These are phyloP conservation scores for Alternaria sp. DNA, from an alignment of 2,329 filamentous ascomycete species.

Conservation along the genomic window DNA sequence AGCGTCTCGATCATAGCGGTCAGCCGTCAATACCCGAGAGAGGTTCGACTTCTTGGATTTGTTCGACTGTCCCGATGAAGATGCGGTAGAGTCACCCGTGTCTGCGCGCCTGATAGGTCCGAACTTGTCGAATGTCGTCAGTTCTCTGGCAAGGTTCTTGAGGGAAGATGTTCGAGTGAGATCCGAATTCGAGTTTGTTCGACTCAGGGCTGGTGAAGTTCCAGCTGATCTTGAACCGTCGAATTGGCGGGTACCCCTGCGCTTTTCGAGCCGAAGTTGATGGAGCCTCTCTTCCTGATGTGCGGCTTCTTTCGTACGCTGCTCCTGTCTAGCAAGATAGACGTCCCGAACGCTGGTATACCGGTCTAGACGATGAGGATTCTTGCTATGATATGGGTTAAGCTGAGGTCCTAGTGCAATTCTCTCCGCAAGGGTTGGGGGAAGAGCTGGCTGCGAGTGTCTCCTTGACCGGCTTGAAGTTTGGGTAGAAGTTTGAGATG, in stretches of 20 bases:
- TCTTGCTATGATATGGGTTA: conserved; percentile 10
- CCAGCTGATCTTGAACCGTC: conserved; percentile 30
- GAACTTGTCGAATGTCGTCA: conserved; percentile 6
- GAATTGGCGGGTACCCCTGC: conserved; percentile 17
- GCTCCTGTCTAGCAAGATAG: conserved; percentile 3
- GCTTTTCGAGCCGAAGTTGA: conserved; percentile 10
- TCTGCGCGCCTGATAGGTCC: conserved; percentile 7
- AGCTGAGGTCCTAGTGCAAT: conserved; percentile 9
- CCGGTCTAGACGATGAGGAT: conserved; percentile 1
- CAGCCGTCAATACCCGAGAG: conserved; percentile 12
- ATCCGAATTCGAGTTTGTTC: conserved; percentile 16
- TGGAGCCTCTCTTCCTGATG: conserved; percentile 10
- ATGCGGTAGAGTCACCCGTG: conserved; percentile 12
- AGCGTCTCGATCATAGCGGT: conserved; percentile 41
- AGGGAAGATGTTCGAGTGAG: conserved; percentile 1
- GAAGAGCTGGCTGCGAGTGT: conserved; percentile 3
- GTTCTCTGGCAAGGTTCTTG: conserved; percentile 1
- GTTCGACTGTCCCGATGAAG: conserved; percentile 9
- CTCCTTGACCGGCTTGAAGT: neutral
- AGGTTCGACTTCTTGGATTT: conserved; percentile 12
- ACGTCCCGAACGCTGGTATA: neutral
- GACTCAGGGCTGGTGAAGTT: conserved; percentile 15
- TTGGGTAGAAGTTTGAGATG: neutral
- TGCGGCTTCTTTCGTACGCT: conserved; percentile 6
- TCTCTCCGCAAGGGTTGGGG: conserved; percentile 10